These are phyloP conservation scores for Dunaliella primolecta DNA, from an alignment of 139 green algal genomes.

Conservation along the genomic window DNA sequence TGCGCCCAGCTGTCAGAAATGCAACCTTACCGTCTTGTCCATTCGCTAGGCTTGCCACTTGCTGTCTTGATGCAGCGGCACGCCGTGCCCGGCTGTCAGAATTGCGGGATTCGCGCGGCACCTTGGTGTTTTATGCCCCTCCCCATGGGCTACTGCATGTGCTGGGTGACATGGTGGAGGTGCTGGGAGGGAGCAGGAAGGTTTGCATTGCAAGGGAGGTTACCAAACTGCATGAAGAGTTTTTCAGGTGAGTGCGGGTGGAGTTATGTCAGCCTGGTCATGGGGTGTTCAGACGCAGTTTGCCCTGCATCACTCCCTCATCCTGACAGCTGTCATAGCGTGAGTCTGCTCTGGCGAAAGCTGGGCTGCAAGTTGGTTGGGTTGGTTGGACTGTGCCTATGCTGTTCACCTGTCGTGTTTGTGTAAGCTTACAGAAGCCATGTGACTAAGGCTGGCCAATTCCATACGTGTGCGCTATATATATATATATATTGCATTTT, in stretches of 20 bases:
- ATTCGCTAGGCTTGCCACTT: too few species aligned
- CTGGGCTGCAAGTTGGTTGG: not conserved
- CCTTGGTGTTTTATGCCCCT: conserved; percentile 75
- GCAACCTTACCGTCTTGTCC: too few species aligned
- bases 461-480: too few species aligned
- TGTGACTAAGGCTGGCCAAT: too few species aligned
- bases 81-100: conserved; percentile 18
- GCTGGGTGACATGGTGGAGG: conserved; percentile 56
- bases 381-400: not conserved
- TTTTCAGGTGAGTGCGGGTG: conserved; percentile 65
- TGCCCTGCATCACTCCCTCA: not conserved
- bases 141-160: conserved; percentile 59
- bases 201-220: conserved; percentile 82
- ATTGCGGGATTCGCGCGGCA: conserved; percentile 32
- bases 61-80: too few species aligned
- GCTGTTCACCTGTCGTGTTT: not conserved
- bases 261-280: conserved; percentile 24
- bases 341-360: not conserved
- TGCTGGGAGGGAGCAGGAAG: conserved; percentile 52
- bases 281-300: conserved; percentile 10
- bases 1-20: too few species aligned
- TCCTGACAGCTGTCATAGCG: not conserved
- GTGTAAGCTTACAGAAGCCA: not conserved
- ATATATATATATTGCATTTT: too few species aligned
- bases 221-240: conserved; percentile 88